These are phyloP conservation scores for Geotrichum aggregatum DNA, from an alignment of 1,139 yeast species.

Conservation along the genomic window DNA sequence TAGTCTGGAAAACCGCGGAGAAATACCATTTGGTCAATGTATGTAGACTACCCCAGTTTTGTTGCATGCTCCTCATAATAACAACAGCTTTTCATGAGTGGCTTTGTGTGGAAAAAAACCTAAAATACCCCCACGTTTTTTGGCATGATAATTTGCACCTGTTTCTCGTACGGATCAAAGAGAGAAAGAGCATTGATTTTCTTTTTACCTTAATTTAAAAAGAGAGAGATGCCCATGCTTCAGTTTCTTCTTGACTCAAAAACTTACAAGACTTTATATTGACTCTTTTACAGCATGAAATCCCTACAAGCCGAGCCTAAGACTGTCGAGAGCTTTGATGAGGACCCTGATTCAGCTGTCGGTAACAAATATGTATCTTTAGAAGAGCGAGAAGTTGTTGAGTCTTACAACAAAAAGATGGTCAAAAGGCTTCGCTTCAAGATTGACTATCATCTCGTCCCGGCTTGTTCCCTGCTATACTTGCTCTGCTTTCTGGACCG, in stretches of 20 bases:
- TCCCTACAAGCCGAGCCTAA: neutral
- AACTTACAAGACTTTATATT: neutral
- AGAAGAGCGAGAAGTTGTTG: neutral
- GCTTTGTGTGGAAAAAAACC: no score
- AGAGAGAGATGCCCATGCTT: neutral
- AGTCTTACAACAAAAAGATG: conserved; percentile 7
- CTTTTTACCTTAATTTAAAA: no score
- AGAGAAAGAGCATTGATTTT: no score
- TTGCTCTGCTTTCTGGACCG: conserved; percentile 59
- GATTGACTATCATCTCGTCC: conserved; percentile 54
- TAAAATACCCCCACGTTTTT: no score
- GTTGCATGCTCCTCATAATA: no score
- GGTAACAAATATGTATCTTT: neutral
- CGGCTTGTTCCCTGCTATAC: conserved; percentile 54
- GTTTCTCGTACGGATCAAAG: no score
- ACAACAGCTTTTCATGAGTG: no score
- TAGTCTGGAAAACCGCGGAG: no score
- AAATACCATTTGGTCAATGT: no score
- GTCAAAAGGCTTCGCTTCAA: conserved; percentile 42
- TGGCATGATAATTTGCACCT: no score
- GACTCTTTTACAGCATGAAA: neutral
- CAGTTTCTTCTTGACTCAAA: neutral
- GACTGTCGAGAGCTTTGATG: conserved; percentile 1
- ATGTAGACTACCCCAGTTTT: no score
- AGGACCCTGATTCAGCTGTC: neutral